phyloP scores from a whole-genome alignment of 225 moss, liverwort and hornwort species.

The Rhytidiadelphus loreus region DNA sequence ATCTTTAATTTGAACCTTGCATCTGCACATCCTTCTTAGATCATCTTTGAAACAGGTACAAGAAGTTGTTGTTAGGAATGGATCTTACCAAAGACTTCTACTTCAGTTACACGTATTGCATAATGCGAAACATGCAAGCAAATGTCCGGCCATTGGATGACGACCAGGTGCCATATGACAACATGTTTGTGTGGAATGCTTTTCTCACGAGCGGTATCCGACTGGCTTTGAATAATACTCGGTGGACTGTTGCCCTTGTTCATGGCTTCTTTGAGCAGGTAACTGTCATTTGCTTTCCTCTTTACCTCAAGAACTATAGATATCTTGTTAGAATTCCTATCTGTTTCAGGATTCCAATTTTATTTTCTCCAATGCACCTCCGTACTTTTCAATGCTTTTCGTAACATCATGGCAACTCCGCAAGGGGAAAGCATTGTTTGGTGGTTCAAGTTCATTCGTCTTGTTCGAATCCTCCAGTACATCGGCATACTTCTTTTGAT shows the following conservation, averaged over 20 bases:
- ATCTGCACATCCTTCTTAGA: neutral
- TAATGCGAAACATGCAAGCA: slow-evolving; percentile 87
- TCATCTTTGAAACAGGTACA: slow-evolving; percentile 50
- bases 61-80: slow-evolving; percentile 87
- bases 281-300: neutral
- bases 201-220: slow-evolving; percentile 77
- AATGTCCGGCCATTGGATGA: slow-evolving; percentile 50
- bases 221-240: slow-evolving; percentile 51
- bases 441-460: neutral
- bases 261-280: slow-evolving; percentile 98
- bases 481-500: neutral
- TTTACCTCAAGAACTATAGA: neutral
- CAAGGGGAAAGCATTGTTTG: neutral
- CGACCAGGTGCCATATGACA: slow-evolving; percentile 69
- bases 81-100: slow-evolving; percentile 97
- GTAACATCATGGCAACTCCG: neutral
- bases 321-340: neutral
- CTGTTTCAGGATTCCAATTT: neutral
- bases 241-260: slow-evolving; percentile 91
- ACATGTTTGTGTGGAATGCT: slow-evolving; percentile 99
- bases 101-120: slow-evolving; percentile 94
- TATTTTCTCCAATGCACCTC: neutral
- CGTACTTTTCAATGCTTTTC: neutral
- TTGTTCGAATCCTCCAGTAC: neutral
- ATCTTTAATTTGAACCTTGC: neutral